A percentile compares a stretch with the other conserved stretches of the same genome.
Conservation (phyloP, 805 yeast genomes). For the Schizosaccharomyces japonicus region DNA sequence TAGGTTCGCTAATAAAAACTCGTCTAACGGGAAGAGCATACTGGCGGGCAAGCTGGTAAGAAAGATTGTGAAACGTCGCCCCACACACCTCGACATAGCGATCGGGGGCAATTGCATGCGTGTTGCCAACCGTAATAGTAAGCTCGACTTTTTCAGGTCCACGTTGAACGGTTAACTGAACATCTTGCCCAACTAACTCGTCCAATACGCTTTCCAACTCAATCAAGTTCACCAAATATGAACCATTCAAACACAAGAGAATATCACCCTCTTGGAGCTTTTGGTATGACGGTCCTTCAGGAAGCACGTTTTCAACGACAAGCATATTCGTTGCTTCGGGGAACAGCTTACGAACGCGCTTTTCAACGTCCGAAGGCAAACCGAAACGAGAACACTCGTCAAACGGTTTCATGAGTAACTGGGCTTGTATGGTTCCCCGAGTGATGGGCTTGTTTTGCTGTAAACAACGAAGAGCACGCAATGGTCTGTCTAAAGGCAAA, state of each 20-base stretch:
- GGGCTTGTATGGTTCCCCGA: constrained; percentile 80
- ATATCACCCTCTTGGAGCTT: constrained; percentile 66
- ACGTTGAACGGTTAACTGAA: constrained; percentile 42
- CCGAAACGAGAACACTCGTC: constrained; percentile 83
- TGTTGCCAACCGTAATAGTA: constrained; percentile 37
- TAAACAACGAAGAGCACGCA: constrained; percentile 55
- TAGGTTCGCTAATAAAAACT: constrained; percentile 52
- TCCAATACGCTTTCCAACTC: constrained; percentile 70
- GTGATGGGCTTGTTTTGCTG: constrained; percentile 37
- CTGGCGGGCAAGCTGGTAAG: constrained; percentile 71
- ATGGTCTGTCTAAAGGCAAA: constrained; percentile 60
- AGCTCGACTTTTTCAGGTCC: constrained; percentile 38
- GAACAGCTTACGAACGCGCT: constrained; percentile 37
- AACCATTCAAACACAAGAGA: constrained; percentile 46
- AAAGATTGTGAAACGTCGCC: constrained; percentile 61
- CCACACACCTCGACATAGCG: constrained; percentile 66
- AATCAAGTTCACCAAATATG: constrained; percentile 41
- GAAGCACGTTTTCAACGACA: constrained; percentile 60
- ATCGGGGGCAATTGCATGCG: constrained; percentile 64
- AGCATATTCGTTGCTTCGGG: constrained; percentile 59
- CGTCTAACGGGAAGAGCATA: constrained; percentile 70
- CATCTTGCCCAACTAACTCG: constrained; percentile 32
- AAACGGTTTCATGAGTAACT: constrained; percentile 58
- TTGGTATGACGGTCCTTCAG: constrained; percentile 64
- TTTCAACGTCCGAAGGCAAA: constrained; percentile 48